Percentiles rank a stretch among this genome's conserved stretches.
Conservation (phyloP, 331 rosid genomes). For the Pyracantha coccinea region DNA sequence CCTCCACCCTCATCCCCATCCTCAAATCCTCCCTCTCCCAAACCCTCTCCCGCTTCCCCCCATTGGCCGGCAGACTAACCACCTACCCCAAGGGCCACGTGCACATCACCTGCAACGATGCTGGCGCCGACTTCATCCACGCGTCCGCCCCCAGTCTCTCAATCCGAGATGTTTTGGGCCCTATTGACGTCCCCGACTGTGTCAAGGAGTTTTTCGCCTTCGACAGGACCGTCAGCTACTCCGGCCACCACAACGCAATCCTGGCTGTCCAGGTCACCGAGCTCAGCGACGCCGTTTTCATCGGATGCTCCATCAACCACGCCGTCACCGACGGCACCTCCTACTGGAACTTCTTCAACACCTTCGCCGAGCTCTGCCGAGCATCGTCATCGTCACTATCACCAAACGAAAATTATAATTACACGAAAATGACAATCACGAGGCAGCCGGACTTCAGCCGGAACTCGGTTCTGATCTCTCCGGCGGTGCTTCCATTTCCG, state of each 20-base stretch:
- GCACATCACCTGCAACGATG: slow-evolving; percentile 61
- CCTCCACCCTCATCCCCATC: slow-evolving; percentile 20
- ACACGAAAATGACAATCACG: slow-evolving; percentile 2
- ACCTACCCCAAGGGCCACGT: slow-evolving; percentile 55
- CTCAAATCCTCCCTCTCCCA: slow-evolving; percentile 48
- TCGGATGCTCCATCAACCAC: slow-evolving; percentile 73
- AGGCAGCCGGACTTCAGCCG: slow-evolving; percentile 56
- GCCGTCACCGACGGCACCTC: slow-evolving; percentile 84
- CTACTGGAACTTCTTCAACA: slow-evolving; percentile 92
- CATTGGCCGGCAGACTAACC: slow-evolving; percentile 68
- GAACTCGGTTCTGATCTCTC: slow-evolving; percentile 38
- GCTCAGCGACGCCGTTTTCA: slow-evolving; percentile 66
- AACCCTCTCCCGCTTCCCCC: slow-evolving; percentile 66
- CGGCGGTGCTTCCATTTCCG: slow-evolving; percentile 48
- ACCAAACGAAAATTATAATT: neutral
- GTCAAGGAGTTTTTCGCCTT: slow-evolving; percentile 54
- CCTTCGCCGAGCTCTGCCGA: slow-evolving; percentile 58
- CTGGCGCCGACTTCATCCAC: slow-evolving; percentile 62
- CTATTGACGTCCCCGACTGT: slow-evolving; percentile 31
- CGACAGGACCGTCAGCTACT: slow-evolving; percentile 59
- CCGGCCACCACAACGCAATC: slow-evolving; percentile 57
- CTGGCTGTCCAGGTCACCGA: slow-evolving; percentile 73
- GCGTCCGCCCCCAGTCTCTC: slow-evolving; percentile 23
- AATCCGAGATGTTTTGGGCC: slow-evolving; percentile 34
- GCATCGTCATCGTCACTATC: neutral